Conservation (phyloP, 345 rosid genomes). For the Melaleuca quinquenervia region DNA sequence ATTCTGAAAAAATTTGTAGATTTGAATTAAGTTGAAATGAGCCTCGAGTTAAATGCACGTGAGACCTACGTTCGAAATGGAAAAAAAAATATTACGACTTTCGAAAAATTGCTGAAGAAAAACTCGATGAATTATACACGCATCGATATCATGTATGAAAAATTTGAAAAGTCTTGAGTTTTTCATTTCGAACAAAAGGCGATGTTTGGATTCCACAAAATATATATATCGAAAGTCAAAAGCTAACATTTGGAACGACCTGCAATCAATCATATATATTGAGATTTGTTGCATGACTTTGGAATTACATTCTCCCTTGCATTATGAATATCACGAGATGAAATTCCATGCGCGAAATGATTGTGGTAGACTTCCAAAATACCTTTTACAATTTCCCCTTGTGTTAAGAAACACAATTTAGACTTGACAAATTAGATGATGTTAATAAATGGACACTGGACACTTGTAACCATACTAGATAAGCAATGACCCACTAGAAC, state of each 20-base stretch:
- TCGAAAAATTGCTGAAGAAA: not conserved
- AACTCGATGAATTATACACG: not conserved
- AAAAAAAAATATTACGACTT: not conserved
- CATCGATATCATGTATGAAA: not conserved
- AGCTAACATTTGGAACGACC: not conserved
- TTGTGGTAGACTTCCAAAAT: not conserved
- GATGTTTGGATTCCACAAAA: not conserved
- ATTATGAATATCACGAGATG: not conserved
- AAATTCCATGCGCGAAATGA: not conserved
- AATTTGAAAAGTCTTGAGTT: not conserved
- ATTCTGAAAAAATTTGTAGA: not conserved
- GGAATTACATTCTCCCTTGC: not conserved
- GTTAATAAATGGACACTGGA: not conserved
- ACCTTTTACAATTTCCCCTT: too few relatives aligned
- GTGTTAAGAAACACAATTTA: not conserved
- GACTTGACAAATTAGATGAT: not conserved
- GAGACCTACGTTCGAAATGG: not conserved
- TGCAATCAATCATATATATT: too few relatives aligned
- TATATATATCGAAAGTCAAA: not conserved
- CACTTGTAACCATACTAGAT: not conserved
- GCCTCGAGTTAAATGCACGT: not conserved
- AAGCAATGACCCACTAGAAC: not conserved
- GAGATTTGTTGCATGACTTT: not conserved
- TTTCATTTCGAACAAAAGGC: not conserved
- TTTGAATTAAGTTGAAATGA: not conserved